Evolutionary conservation across 768 basidiomycete genomes (phyloP), one percentile per base, ranked within the genome.

Genomic region (Hypholoma sublateritium): DNA sequence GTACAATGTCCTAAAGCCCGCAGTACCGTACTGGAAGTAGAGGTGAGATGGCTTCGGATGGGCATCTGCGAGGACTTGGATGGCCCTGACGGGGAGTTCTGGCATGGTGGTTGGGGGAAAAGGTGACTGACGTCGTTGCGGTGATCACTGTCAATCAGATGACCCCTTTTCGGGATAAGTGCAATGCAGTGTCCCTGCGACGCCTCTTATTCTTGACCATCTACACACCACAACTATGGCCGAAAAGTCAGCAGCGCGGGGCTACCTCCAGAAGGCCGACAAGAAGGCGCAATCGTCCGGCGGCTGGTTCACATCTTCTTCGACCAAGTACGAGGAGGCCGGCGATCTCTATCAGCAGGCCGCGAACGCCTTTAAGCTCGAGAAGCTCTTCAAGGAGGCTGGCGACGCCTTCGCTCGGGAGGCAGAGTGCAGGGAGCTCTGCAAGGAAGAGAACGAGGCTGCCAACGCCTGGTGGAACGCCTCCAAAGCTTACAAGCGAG

Each of bases 401-500:
- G 97, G 97, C 3, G 91, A 95, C 72, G 85, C 91, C 13, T 96
- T 95, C 68, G 84, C 93, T 41, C 84, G 89, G 62, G 97, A 98
- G 68, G 97, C 96, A 1, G 95, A 98, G 65, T 97, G 95, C 71
- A 83, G 95, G 64, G 88, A 95, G 73, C 85, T 87, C 58, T 88
- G 86, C 65, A 88, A 90, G 46, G 96, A 98, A 73, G 73, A 70
- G 46, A 94, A 94, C 62, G 97, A 98, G 63, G 95, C 96, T n/a
- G 91, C 95, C 19, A 96, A 95, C 69, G 95, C 95, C 8, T 98
- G 90, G 89, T 98, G 96, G 92, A 97, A 96, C 69, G 95, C 97
- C 12, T 88, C 93, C 34, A 98, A 98, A 75, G 87, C 90, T 11
- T 99, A 91, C 80, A 99, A 98, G 79, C 82, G 90, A 72, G 89